Evolutionary conservation across 2,329 filamentous ascomycete genomes (phyloP).

Genomic region (Thelonectria rubi): DNA sequence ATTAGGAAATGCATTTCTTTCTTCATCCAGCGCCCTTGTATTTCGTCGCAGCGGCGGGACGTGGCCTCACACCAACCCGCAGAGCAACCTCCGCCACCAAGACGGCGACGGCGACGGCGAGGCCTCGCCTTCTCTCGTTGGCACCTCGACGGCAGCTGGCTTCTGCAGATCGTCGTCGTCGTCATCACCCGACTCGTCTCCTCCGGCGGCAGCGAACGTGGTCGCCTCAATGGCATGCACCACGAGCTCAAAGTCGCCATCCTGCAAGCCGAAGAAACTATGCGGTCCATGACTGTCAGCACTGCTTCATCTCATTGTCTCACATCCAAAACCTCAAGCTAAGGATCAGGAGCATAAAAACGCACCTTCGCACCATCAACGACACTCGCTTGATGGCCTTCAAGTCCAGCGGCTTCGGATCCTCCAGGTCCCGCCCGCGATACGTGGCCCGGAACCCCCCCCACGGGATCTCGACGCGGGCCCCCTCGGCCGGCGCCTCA

Average conservation of each 20-base stretch:
- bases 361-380: slow-evolving; percentile 83
- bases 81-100: slow-evolving; percentile 43
- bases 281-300: slow-evolving; percentile 33
- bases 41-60: neutral
- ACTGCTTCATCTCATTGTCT: neutral
- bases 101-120: slow-evolving; percentile 17
- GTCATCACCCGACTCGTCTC: slow-evolving; percentile 33
- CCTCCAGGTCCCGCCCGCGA: slow-evolving; percentile 70
- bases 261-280: slow-evolving; percentile 79
- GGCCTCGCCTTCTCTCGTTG: slow-evolving; percentile 2
- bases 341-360: slow-evolving; percentile 5
- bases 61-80: slow-evolving; percentile 37
- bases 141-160: slow-evolving; percentile 7
- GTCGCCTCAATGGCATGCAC: slow-evolving; percentile 45
- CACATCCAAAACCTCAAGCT: neutral
- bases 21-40: neutral
- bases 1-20: neutral
- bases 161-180: slow-evolving; percentile 37
- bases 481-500: slow-evolving; percentile 41
- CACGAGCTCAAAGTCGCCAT: slow-evolving; percentile 67
- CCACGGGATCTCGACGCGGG: slow-evolving; percentile 68
- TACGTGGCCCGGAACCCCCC: slow-evolving; percentile 75
- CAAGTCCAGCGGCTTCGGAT: slow-evolving; percentile 67
- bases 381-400: slow-evolving; percentile 71
- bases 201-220: slow-evolving; percentile 21